Evolutionary conservation across 2,329 filamentous ascomycete species (phyloP), one percentile per base, ranked within the genome.

Genomic region (Exophiala sp.): DNA sequence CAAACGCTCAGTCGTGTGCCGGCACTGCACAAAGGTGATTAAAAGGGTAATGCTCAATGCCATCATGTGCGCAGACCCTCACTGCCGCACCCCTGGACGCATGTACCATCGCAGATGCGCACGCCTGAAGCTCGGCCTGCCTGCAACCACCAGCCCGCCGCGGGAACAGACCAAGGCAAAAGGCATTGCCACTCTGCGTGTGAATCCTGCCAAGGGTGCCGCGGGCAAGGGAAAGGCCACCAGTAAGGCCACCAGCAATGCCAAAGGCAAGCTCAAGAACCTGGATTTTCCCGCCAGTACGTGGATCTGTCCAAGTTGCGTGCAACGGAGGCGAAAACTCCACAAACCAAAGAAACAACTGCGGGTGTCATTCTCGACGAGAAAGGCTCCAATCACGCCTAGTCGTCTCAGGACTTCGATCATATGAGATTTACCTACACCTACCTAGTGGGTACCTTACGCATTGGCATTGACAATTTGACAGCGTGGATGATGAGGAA

Each of bases 41-140:
- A 34, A 50, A 9, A 16, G 34, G 16, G 9, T 23, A 14, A 49
- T 49, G 35, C 50, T 29, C 10, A 30, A 46, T 24, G 49, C 34
- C 13, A 46, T 46, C 4, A 43, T 40, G 21, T 60, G 58, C 27
- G 48, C 48, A 6, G 49, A 51, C 27, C 38, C 45, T 9, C 30
- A 45, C 3, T 60, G 58, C 39, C 3, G 16, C 11, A 48, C 46
- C 13, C 45, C 57, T 1, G 29, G 34, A 4, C 39, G 24, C 11
- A 58, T 44, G 18, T 60, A 56, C 21, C 58, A 60, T 46, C 35
- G 24, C 10, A 30, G 29, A 37, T 60, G 58, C 34, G 46, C 46
- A 13, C 19, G 34, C 14, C 34, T 19, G 18, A n/a, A 18, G 4
- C 14, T 37, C 7, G 34, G 29, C 6, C n/a, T 9, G 14, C 14